These are phyloP conservation scores for Boletus rubroflammeus DNA, from an alignment of 768 basidiomycete species.

Conservation along the genomic window DNA sequence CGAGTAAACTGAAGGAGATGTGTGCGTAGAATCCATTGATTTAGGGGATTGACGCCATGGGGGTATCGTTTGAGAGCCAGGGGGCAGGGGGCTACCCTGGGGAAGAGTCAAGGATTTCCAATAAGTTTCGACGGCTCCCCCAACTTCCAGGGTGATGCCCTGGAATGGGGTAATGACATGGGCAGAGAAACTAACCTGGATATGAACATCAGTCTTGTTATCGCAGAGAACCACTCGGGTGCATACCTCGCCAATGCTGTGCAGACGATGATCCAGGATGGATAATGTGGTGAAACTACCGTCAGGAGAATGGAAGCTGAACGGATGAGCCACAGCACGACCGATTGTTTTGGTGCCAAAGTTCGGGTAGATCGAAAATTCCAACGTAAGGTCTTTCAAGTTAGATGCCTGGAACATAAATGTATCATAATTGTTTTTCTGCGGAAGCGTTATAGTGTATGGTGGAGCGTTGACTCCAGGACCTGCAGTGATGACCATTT, in stretches of 20 bases:
- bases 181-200: constrained; percentile 82
- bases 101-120: constrained; percentile 76
- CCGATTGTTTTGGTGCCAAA: constrained; percentile 98
- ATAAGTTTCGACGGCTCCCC: constrained; percentile 94
- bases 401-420: constrained; percentile 86
- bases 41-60: constrained; percentile 33
- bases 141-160: constrained; percentile 89
- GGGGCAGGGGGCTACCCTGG: constrained; percentile 28
- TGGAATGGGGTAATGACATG: constrained; percentile 86
- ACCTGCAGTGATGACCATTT: constrained; percentile 91
- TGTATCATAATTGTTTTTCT: constrained; percentile 62
- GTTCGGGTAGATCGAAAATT: constrained; percentile 95
- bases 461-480: constrained; percentile 83
- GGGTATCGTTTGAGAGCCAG: constrained; percentile 36
- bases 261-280: constrained; percentile 87
- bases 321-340: constrained; percentile 81
- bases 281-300: constrained; percentile 63
- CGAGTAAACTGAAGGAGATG: constrained; percentile 68
- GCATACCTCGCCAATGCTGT: constrained; percentile 88
- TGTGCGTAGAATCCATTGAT: constrained; percentile 53
- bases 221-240: neutral
- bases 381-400: constrained; percentile 69
- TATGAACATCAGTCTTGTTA: constrained; percentile 3
- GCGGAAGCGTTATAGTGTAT: constrained; percentile 84
- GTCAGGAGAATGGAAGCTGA: constrained; percentile 57